Evolutionary conservation across 305 asterid species (phyloP).

Genomic region (Plantago coronopus): DNA sequence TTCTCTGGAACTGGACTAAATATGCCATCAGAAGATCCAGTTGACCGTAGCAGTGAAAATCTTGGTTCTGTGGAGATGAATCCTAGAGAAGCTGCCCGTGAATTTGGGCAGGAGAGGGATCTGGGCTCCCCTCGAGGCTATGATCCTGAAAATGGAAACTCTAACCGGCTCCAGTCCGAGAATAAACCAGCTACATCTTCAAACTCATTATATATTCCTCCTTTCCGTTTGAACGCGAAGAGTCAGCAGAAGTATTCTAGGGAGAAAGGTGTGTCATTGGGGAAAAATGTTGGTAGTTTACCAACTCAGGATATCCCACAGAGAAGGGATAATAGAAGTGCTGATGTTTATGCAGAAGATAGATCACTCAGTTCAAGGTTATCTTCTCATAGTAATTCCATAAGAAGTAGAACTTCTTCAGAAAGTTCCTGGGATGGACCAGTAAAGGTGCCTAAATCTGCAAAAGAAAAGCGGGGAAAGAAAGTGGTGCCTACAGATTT

Average conservation of each 20-base stretch:
- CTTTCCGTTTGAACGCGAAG: slow-evolving; percentile 46
- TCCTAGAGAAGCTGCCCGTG: slow-evolving; percentile 53
- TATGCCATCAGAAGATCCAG: slow-evolving; percentile 47
- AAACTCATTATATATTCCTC: slow-evolving; percentile 58
- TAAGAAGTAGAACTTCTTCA: slow-evolving; percentile 86
- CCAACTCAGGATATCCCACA: slow-evolving; percentile 37
- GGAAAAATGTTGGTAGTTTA: slow-evolving; percentile 45
- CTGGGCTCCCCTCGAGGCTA: slow-evolving; percentile 42
- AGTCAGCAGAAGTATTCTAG: slow-evolving; percentile 58
- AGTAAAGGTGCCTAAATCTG: slow-evolving; percentile 49
- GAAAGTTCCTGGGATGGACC: slow-evolving; percentile 98
- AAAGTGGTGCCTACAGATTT: slow-evolving; percentile 45
- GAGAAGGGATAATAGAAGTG: slow-evolving; percentile 32
- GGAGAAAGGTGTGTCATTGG: slow-evolving; percentile 53
- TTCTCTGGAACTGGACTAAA: slow-evolving; percentile 56
- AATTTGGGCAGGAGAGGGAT: slow-evolving; percentile 69
- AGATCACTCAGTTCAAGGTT: slow-evolving; percentile 72
- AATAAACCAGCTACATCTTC: slow-evolving; percentile 47
- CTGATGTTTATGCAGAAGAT: slow-evolving; percentile 67
- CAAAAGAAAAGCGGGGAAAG: slow-evolving; percentile 72
- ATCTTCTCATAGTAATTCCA: slow-evolving; percentile 67
- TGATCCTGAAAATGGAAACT: slow-evolving; percentile 54
- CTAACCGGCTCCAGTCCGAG: slow-evolving; percentile 41
- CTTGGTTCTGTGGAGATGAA: slow-evolving; percentile 52
- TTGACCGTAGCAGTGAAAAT: slow-evolving; percentile 53